Evolutionary conservation across 352 stramenopile genomes (phyloP).

Genomic region (Pythium myriotylum): DNA sequence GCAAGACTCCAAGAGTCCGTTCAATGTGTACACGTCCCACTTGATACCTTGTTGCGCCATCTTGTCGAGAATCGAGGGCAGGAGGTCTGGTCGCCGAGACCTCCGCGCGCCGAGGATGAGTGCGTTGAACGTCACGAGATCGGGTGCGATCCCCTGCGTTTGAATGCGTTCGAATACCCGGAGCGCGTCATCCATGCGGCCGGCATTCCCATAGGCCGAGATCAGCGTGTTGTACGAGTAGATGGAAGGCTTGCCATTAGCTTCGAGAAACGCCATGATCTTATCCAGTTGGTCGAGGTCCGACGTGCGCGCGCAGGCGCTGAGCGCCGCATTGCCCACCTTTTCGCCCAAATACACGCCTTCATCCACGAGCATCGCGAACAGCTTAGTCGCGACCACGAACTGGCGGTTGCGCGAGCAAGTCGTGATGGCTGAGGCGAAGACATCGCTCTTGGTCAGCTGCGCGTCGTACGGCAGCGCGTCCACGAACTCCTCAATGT

Average conservation of each 20-base stretch:
- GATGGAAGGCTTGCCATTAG: constrained; percentile 55
- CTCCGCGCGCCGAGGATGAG: constrained; percentile 62
- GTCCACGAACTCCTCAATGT: constrained; percentile 65
- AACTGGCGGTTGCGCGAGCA: constrained; percentile 77
- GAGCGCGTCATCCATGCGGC: constrained; percentile 65
- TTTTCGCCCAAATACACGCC: constrained; percentile 73
- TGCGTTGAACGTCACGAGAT: constrained; percentile 74
- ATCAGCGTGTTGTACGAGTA: constrained; percentile 88
- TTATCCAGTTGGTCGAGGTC: constrained; percentile 59
- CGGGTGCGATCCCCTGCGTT: constrained; percentile 35
- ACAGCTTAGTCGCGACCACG: constrained; percentile 56
- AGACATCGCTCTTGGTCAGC: constrained; percentile 63
- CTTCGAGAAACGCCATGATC: constrained; percentile 68
- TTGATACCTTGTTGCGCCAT: constrained; percentile 48
- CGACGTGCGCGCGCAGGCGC: constrained; percentile 61
- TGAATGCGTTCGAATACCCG: constrained; percentile 54
- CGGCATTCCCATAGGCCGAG: constrained; percentile 71
- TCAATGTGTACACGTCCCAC: constrained; percentile 82
- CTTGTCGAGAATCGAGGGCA: constrained; percentile 54
- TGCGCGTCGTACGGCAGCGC: constrained; percentile 61
- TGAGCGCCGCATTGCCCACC: constrained; percentile 70
- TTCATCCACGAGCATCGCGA: constrained; percentile 65
- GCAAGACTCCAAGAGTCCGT: constrained; percentile 72
- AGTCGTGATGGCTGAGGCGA: constrained; percentile 75
- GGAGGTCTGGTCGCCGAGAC: constrained; percentile 49